phyloP scores from a whole-genome alignment of 2,329 filamentous ascomycete genomes.

The Fusarium pseudocircinatum region DNA sequence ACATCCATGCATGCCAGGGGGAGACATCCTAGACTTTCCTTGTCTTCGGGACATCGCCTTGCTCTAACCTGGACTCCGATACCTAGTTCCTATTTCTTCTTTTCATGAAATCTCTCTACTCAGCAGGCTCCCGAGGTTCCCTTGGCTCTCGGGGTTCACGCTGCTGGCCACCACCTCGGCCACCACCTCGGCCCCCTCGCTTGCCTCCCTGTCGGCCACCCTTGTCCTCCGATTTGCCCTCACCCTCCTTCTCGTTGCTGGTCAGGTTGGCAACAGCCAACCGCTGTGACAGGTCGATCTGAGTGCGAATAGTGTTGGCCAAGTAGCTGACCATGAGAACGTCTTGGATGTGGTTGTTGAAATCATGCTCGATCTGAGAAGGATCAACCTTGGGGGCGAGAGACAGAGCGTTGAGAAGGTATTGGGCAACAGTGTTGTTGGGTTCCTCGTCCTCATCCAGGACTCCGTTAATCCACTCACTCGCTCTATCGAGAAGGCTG shows the following conservation, averaged over 20 bases:
- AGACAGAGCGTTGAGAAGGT: slow-evolving; percentile 91
- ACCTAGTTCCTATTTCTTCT: slow-evolving; percentile 30
- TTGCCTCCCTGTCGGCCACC: slow-evolving; percentile 60
- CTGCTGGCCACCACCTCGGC: slow-evolving; percentile 62
- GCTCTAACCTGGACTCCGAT: slow-evolving; percentile 34
- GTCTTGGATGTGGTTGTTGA: slow-evolving; percentile 99
- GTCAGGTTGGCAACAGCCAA: slow-evolving; percentile 81
- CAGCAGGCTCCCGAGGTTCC: slow-evolving; percentile 56
- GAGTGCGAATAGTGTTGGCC: slow-evolving; percentile 97
- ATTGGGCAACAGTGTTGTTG: slow-evolving; percentile 92
- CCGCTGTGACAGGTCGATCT: slow-evolving; percentile 97
- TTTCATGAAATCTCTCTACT: slow-evolving; percentile 26
- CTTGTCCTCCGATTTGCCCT: slow-evolving; percentile 58
- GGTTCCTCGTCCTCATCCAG: slow-evolving; percentile 93
- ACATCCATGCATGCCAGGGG: slow-evolving; percentile 42
- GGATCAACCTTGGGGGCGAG: slow-evolving; percentile 94
- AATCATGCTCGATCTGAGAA: slow-evolving; percentile 92
- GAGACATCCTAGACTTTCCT: slow-evolving; percentile 36
- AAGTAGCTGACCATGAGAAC: slow-evolving; percentile 98
- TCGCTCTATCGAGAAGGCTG: slow-evolving; percentile 88
- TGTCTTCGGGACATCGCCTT: slow-evolving; percentile 35
- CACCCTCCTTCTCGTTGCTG: slow-evolving; percentile 59
- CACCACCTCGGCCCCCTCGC: slow-evolving; percentile 61
- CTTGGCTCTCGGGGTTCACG: slow-evolving; percentile 58
- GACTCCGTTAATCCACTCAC: slow-evolving; percentile 90